Conservation (phyloP, 257 asterid species). For the Scutellaria galericulata region DNA sequence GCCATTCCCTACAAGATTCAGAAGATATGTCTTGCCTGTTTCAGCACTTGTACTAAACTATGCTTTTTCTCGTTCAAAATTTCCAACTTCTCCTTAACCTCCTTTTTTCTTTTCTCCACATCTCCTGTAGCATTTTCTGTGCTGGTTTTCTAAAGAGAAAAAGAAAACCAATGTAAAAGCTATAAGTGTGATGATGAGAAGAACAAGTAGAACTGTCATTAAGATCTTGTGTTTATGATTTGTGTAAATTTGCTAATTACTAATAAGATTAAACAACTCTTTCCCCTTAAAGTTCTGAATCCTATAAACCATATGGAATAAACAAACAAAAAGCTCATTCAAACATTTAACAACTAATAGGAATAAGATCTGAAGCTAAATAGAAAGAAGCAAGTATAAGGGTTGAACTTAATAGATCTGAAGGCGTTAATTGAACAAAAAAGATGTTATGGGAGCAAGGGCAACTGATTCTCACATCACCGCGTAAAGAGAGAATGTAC, state of each 20-base stretch:
- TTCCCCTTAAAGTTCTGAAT: background rate
- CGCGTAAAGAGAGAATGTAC: background rate
- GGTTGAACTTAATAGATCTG: background rate
- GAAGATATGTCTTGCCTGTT: conserved; percentile 56
- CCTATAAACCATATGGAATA: background rate
- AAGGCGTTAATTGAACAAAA: background rate
- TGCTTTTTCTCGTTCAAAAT: conserved; percentile 79
- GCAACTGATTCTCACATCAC: background rate
- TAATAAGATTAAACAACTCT: conserved; percentile 6
- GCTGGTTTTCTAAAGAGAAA: conserved; percentile 51
- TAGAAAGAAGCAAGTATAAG: conserved; percentile 1
- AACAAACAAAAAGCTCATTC: background rate
- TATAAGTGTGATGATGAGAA: background rate
- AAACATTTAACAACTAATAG: background rate
- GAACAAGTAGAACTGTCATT: background rate
- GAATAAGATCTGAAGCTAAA: conserved; percentile 7
- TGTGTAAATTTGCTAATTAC: background rate
- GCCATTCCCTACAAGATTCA: conserved; percentile 18
- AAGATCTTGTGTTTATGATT: conserved; percentile 22
- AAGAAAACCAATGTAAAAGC: conserved; percentile 23
- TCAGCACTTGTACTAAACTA: conserved; percentile 81
- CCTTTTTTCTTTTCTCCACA: conserved; percentile 65
- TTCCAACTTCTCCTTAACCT: conserved; percentile 76
- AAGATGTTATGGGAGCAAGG: background rate
- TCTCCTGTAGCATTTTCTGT: conserved; percentile 52